Evolutionary conservation across 257 asterid genomes (phyloP), one percentile per base, ranked within the genome.

Genomic region (Solanum lycopersicoides): DNA sequence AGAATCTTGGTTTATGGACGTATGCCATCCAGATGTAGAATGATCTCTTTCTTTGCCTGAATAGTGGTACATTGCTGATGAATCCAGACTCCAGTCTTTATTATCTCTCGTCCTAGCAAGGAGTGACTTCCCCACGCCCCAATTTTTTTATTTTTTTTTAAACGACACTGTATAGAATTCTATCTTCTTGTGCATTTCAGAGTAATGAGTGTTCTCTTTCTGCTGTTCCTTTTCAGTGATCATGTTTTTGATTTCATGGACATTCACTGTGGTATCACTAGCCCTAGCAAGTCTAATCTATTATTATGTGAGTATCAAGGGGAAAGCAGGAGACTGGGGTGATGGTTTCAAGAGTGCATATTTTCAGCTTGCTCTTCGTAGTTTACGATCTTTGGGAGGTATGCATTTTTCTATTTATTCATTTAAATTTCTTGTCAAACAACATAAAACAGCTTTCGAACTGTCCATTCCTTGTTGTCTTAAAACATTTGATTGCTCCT

Each of bases 321-420:
- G 99, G 42, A 97, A 97, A 91, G 99, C 99, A 87, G 99, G 99
- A 69, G 98, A 97, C 87, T 96, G 99, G 99, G 99, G 99, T 41
- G 99, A 97, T 88, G 99, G 99, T 88, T 93, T 97, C 91, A 97
- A 97, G 94, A 97, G 99, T 91, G 99, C 99, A 84, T 97, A 97
- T 92, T 97, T 97, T 91, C 99, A 97, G 93, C 99, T 97, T 88
- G 99, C 99, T 83, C 98, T 97, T 56, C 98, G 99, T 66, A 97
- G 99, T 89, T 94, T 97, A 77, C 98, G 99, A 88, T 96, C 99
- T 86, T 89, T 97, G 86, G 99, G 99, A 96, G 99, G 99, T 96
- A 86, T 80, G 94, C 88, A 25, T 90, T 85, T 87, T 86, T 85
- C 47, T 87, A 20, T 82, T 23, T 83, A 30, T 59, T 37, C 39